Conservation (phyloP, 805 yeast genomes). For the Schwanniomyces polymorphus region DNA sequence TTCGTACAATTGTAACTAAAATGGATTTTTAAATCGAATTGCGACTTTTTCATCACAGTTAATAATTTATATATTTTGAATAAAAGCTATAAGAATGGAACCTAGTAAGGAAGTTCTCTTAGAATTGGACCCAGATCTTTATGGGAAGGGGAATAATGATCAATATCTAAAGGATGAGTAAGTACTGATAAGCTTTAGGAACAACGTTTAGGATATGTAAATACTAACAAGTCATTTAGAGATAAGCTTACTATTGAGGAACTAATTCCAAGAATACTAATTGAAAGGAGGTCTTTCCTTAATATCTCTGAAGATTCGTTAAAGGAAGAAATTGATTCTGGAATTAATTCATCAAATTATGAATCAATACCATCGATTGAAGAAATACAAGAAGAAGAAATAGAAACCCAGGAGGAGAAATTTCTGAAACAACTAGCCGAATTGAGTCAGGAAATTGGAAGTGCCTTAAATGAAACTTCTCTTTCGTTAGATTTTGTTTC, state of each 20-base stretch:
- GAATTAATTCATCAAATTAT: slow-evolving; percentile 5
- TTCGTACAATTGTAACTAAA: no score
- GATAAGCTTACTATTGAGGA: slow-evolving; percentile 50
- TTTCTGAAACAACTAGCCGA: slow-evolving; percentile 54
- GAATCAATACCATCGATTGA: slow-evolving; percentile 3
- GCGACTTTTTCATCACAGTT: neutral
- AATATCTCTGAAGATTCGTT: slow-evolving; percentile 58
- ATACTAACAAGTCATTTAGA: slow-evolving; percentile 16
- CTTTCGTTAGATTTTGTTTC: slow-evolving; percentile 86
- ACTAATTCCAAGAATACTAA: slow-evolving; percentile 57
- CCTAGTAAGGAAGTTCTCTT: slow-evolving; percentile 11
- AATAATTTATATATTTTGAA: neutral
- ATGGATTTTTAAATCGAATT: neutral
- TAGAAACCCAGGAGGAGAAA: slow-evolving; percentile 11
- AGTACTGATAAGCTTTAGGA: slow-evolving; percentile 11
- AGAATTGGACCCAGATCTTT: slow-evolving; percentile 26
- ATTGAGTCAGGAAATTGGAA: slow-evolving; percentile 50
- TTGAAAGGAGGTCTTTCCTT: slow-evolving; percentile 60
- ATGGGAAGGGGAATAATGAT: slow-evolving; percentile 32
- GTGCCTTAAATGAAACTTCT: slow-evolving; percentile 87
- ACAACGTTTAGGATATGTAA: neutral
- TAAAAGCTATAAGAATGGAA: neutral
- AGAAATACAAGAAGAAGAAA: slow-evolving; percentile 9
- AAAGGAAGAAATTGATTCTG: slow-evolving; percentile 40
- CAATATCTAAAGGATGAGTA: slow-evolving; percentile 42